Evolutionary conservation across 805 yeast species (phyloP), one percentile per base, ranked within the genome.

Genomic region (Candida sphagnicola): DNA sequence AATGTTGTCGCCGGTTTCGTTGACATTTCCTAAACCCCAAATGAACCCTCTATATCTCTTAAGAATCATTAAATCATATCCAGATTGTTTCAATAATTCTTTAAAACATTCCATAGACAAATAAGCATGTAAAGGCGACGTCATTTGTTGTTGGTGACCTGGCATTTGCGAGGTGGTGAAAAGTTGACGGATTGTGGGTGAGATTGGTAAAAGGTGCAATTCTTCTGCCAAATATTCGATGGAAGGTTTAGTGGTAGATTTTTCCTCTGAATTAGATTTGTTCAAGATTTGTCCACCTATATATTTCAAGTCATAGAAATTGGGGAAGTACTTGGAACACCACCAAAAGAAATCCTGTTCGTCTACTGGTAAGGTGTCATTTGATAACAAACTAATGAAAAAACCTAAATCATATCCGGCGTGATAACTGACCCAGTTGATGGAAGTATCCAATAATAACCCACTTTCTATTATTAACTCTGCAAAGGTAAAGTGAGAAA

Each of bases 361-460:
- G 47, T 82, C 85, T 19, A 75, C 75, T 1, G 98, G 98, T 72
- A 91, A 83, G 35, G 72, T 64, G 35, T 78, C 75, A 60, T 87
- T 86, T 50, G 82, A 78, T 55, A 91, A 69, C 47, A 88, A 70
- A 35, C 95, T 79, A 12, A 89, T 65, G 43, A 93, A 67, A 59
- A 90, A 90, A 1, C 98, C 99, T 56, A 90, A 76, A 59, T 93
- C 99, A 61, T 93, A 93, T 10, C 98, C 99, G 1, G 78, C 82
- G 59, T 93, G 97, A 64, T 84, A 93, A 44, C 95, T 83, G 37
- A 88, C 72, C 99, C 99, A 93, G 37, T 82, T 79, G 33, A 87
- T 77, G 25, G 75, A 64, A 19, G 73, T 71, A 49, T 86, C 81
- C 50, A 93, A 66, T 26, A 90, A 75, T 46, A 93, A 67, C 0